Conservation (phyloP, 495 filamentous ascomycete species). For the Pyrenula aspistea region DNA sequence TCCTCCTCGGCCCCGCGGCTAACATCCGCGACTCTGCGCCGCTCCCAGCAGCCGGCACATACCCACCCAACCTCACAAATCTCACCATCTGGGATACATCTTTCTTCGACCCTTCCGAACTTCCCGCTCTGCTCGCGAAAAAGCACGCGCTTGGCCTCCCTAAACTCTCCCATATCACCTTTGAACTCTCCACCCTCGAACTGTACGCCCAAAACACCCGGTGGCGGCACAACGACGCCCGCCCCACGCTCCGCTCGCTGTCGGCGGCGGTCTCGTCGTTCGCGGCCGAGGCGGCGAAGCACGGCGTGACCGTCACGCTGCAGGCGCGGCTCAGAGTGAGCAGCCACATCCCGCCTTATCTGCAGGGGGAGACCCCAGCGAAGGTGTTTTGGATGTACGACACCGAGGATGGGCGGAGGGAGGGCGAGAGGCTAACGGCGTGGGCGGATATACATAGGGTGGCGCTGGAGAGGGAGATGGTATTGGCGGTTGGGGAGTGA, state of each 20-base stretch:
- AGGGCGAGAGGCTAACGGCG: too few relatives aligned
- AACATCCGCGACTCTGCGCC: neutral
- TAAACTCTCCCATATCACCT: neutral
- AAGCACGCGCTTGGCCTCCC: neutral
- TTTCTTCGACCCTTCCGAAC: neutral
- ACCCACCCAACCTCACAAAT: neutral
- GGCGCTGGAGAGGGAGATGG: neutral
- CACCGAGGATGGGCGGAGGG: too few relatives aligned
- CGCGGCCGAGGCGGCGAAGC: neutral
- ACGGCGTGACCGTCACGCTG: neutral
- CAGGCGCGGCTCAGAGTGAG: neutral
- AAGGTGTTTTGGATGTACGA: neutral
- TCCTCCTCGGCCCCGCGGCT: neutral
- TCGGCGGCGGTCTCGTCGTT: neutral
- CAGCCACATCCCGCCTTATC: neutral
- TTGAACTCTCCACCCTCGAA: neutral
- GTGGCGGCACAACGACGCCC: too few relatives aligned
- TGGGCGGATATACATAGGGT: neutral
- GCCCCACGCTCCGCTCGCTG: neutral
- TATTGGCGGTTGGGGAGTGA: too few relatives aligned
- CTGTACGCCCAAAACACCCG: neutral
- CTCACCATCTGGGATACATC: neutral
- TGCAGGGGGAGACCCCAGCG: neutral
- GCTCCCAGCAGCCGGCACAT: neutral
- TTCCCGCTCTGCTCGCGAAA: neutral